Conservation (phyloP, 2,329 filamentous ascomycete genomes). For the Sarocladiaceae sp. region DNA sequence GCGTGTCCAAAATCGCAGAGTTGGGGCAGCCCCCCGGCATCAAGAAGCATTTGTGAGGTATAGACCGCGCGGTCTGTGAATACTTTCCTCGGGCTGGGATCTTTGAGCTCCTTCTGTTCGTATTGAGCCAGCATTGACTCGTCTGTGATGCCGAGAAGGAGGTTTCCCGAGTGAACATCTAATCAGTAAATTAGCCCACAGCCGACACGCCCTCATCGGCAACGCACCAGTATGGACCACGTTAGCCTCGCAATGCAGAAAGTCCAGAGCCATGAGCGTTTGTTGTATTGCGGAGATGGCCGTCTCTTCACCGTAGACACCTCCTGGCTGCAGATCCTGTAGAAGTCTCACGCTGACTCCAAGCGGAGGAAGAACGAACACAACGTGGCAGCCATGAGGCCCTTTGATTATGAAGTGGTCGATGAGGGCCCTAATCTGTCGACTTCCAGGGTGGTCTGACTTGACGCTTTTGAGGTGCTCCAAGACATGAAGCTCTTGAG, state of each 20-base stretch:
- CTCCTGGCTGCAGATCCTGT: constrained; percentile 20
- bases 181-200: background rate
- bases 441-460: constrained; percentile 11
- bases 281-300: constrained; percentile 23
- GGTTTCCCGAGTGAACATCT: constrained; percentile 21
- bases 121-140: constrained; percentile 16
- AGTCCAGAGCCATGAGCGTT: constrained; percentile 27
- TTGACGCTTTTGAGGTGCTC: constrained; percentile 10
- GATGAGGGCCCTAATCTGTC: constrained; percentile 16
- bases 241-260: constrained; percentile 25
- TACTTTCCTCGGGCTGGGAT: constrained; percentile 17
- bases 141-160: constrained; percentile 18
- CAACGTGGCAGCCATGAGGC: constrained; percentile 15
- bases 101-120: constrained; percentile 18
- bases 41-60: constrained; percentile 17
- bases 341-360: constrained; percentile 16
- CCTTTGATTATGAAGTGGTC: constrained; percentile 17
- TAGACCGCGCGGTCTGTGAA: constrained; percentile 18
- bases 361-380: constrained; percentile 15
- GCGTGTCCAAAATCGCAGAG: constrained; percentile 24
- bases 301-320: constrained; percentile 20
- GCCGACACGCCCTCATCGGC: background rate
- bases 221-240: constrained; percentile 25
- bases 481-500: constrained; percentile 18
- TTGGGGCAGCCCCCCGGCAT: constrained; percentile 18